Base-by-base conservation (phyloP, 179 eudicot species). In the Dionaea muscipula region DNA sequence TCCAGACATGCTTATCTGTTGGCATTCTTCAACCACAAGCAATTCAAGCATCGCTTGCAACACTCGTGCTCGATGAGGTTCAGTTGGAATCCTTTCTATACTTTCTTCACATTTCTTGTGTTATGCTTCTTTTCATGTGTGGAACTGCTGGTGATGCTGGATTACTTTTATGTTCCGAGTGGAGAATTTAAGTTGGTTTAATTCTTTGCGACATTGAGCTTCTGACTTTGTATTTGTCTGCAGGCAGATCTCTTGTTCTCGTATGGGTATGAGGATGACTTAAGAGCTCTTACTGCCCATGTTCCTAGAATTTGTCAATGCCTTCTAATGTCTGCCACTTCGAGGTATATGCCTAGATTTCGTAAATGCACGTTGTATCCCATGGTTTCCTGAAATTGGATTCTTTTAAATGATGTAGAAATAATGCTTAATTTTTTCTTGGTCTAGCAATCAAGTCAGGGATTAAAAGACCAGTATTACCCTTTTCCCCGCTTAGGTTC, bases 201-300 rank as follows among this genome's bases (percentile, higher is more conserved):
- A 27, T n/a, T n/a, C n/a, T n/a, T n/a, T n/a, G 35, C 35, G 8
- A 28, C 35, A 3, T 28, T 28, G 3, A 28, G 35, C 8, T 28
- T 3, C 5, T 28, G 3, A 28, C 35, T 28, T 20, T 24, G 2
- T 53, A 16, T 61, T 43, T 47, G 14, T 63, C 59, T 65, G 66
- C 85, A 88, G 99, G 99, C 96, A 49, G 99, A 93, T 77, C 96
- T 93, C 70, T 83, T 93, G 45, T 69, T 93, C 73, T 79, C 94
- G 41, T 85, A 85, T 76, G 99, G 99, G 15, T 82, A 85, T 66
- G 95, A 83, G 67, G 86, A 85, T 55, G 96, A 93, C 64, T 60
- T 88, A 36, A 85, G 66, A 73, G 82, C 93, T 60, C 79, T 93
- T 56, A 79, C 85, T 4, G 51, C 72, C 59, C 90, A 93, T 68